phyloP scores from a whole-genome alignment of 73 alveolate genomes.

The Halteria grandinella region DNA sequence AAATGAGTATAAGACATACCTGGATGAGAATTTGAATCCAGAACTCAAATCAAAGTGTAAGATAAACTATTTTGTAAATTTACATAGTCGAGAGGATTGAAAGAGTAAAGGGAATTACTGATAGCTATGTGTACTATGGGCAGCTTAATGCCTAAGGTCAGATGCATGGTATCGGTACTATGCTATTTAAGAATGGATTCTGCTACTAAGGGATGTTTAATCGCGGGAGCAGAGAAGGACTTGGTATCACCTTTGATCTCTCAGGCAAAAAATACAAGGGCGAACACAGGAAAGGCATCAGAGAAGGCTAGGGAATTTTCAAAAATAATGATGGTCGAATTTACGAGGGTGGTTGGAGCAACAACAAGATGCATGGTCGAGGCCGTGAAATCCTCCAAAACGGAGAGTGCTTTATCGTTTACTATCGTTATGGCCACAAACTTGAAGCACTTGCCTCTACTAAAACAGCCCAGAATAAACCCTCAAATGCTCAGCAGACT shows the following conservation, averaged over 20 bases:
- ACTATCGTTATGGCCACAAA: constrained; percentile 15
- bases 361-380: constrained; percentile 32
- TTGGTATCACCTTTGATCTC: constrained; percentile 23
- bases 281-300: constrained; percentile 31
- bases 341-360: constrained; percentile 47
- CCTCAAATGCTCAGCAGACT: too few species aligned
- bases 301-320: constrained; percentile 42
- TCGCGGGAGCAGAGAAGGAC: constrained; percentile 43
- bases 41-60: constrained; percentile 3
- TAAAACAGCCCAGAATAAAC: too few species aligned
- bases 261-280: constrained; percentile 18
- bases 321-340: constrained; percentile 23
- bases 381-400: constrained; percentile 16
- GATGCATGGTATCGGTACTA: constrained; percentile 38
- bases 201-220: constrained; percentile 43
- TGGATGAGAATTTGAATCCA: constrained; percentile 35
- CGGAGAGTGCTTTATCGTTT: constrained; percentile 33
- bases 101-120: constrained; percentile 19
- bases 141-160: constrained; percentile 11
- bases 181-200: constrained; percentile 33
- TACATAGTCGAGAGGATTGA: constrained; percentile 17
- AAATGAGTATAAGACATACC: constrained; percentile 5
- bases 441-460: constrained; percentile 39
- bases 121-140: constrained; percentile 33
- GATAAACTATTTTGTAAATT: neutral